Evolutionary conservation across 1,139 yeast genomes (phyloP).

Genomic region (Sugiyamaella neomexicana): DNA sequence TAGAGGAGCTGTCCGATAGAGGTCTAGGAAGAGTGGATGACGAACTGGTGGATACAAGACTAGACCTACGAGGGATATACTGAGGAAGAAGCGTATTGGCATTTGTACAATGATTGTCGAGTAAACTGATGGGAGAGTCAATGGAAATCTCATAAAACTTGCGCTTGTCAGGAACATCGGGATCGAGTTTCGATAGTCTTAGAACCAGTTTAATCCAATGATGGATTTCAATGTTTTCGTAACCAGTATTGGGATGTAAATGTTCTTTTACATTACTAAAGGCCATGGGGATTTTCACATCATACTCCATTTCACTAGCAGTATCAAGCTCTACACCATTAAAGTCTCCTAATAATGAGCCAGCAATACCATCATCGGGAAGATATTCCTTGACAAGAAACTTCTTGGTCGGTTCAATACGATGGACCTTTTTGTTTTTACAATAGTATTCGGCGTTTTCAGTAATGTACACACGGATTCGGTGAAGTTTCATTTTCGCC

Average conservation of each 20-base stretch:
- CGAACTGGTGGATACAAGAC: slow-evolving; percentile 23
- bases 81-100: slow-evolving; percentile 44
- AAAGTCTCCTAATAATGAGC: slow-evolving; percentile 42
- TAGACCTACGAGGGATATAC: slow-evolving; percentile 33
- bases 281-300: slow-evolving; percentile 71
- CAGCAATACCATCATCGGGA: slow-evolving; percentile 52
- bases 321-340: slow-evolving; percentile 43
- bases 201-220: slow-evolving; percentile 93
- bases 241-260: slow-evolving; percentile 83
- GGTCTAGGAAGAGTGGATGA: slow-evolving; percentile 30
- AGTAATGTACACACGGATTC: slow-evolving; percentile 79
- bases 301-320: slow-evolving; percentile 73
- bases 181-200: slow-evolving; percentile 62
- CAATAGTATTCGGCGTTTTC: slow-evolving; percentile 91
- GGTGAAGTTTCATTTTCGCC: slow-evolving; percentile 82
- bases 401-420: slow-evolving; percentile 86
- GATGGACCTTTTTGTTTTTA: slow-evolving; percentile 78
- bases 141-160: slow-evolving; percentile 91
- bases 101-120: slow-evolving; percentile 49
- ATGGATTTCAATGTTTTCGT: slow-evolving; percentile 72
- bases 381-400: slow-evolving; percentile 76
- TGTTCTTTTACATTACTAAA: slow-evolving; percentile 45
- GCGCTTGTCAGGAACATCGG: slow-evolving; percentile 57
- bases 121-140: slow-evolving; percentile 83
- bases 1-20: slow-evolving; percentile 6